A percentile compares a stretch with the other conserved stretches of the same genome.
These are phyloP conservation scores for Copromyces sp. DNA, from an alignment of 495 filamentous ascomycete species.

Conservation along the genomic window DNA sequence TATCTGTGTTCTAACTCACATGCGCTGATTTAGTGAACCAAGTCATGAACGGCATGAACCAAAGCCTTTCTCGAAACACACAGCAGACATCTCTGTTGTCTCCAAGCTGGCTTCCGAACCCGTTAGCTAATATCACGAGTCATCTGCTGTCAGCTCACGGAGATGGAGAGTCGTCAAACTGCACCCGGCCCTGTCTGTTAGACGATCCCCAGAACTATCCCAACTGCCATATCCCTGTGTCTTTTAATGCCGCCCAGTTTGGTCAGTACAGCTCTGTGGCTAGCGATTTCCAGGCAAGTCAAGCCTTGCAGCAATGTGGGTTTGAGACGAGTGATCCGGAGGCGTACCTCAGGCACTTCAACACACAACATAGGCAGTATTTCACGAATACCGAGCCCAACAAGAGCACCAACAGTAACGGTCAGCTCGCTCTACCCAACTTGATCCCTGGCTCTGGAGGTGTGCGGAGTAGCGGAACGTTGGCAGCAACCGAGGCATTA, in stretches of 20 bases:
- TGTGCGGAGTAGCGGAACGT: neutral
- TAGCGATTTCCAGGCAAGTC: constrained; percentile 8
- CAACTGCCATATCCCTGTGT: constrained; percentile 18
- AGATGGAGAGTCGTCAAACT: constrained; percentile 11
- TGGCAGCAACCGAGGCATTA: constrained; percentile 12
- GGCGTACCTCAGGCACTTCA: constrained; percentile 24
- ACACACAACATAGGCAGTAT: constrained; percentile 15
- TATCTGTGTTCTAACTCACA: constrained; percentile 3
- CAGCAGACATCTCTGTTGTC: constrained; percentile 8
- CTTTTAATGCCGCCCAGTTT: constrained; percentile 10
- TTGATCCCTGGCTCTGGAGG: neutral
- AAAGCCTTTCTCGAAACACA: constrained; percentile 7
- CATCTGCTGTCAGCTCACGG: constrained; percentile 19
- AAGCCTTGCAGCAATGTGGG: constrained; percentile 19
- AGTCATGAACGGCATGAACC: constrained; percentile 10
- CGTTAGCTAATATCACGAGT: constrained; percentile 18
- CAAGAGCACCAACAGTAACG: neutral
- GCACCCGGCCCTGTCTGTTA: constrained; percentile 18
- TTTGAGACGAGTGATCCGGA: constrained; percentile 18
- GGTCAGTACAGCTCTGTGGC: constrained; percentile 9
- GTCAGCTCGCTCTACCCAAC: neutral
- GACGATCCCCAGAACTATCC: constrained; percentile 19
- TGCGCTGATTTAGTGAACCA: neutral
- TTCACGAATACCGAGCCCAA: constrained; percentile 3
- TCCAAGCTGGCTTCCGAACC: constrained; percentile 4